These are phyloP conservation scores for Calycina marina DNA, from an alignment of 2,329 filamentous ascomycete genomes.

Conservation along the genomic window DNA sequence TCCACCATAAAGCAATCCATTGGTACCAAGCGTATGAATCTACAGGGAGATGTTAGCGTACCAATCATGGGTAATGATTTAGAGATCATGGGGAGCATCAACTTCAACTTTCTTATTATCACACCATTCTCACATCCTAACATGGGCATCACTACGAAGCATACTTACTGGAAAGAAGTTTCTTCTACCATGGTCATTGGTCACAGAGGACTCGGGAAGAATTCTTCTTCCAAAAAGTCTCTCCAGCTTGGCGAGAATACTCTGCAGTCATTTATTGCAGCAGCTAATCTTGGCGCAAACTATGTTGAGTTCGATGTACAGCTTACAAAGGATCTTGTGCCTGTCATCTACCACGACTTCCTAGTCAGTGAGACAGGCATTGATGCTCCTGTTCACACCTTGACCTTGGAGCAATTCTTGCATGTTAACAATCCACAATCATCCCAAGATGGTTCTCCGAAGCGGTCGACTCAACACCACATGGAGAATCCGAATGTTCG, in stretches of 20 bases:
- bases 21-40: conserved; percentile 73
- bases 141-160: conserved; percentile 77
- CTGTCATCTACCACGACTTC: conserved; percentile 98
- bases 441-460: conserved; percentile 32
- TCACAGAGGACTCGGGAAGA: conserved; percentile 74
- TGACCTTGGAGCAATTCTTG: conserved; percentile 91
- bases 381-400: conserved; percentile 86
- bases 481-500: conserved; percentile 13
- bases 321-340: conserved; percentile 95
- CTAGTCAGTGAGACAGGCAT: conserved; percentile 95
- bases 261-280: conserved; percentile 86
- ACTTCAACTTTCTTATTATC: conserved; percentile 93
- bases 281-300: conserved; percentile 76
- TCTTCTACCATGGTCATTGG: conserved; percentile 72
- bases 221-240: conserved; percentile 67
- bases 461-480: conserved; percentile 1
- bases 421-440: conserved; percentile 48
- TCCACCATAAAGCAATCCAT: conserved; percentile 73
- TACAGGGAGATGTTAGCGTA: conserved; percentile 85
- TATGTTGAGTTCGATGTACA: conserved; percentile 79
- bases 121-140: conserved; percentile 90
- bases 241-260: conserved; percentile 95
- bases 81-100: conserved; percentile 86
- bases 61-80: conserved; percentile 70
- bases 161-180: conserved; percentile 94